Conservation (phyloP, 169 alveolate species). For the Plasmodium malariae region DNA sequence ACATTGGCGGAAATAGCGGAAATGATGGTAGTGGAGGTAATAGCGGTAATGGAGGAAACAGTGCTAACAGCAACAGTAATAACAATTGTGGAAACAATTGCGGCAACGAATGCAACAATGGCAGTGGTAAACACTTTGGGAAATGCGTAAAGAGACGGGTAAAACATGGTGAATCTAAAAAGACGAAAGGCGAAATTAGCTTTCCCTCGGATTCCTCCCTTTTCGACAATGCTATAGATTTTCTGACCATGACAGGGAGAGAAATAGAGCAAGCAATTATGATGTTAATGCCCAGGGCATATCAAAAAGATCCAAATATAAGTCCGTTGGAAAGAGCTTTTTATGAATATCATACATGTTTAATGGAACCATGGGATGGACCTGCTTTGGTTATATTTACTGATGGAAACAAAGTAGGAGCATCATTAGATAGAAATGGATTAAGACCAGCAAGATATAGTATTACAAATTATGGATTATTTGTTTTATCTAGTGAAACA, state of each 20-base stretch:
- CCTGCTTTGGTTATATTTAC: conserved; percentile 86
- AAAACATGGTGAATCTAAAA: conserved; percentile 35
- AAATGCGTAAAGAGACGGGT: conserved; percentile 22
- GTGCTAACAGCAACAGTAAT: too few relatives aligned
- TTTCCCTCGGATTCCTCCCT: conserved; percentile 74
- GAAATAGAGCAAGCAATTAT: conserved; percentile 76
- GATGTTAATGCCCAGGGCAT: conserved; percentile 79
- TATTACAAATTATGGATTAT: conserved; percentile 78
- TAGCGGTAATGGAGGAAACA: too few relatives aligned
- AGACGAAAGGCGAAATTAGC: conserved; percentile 75
- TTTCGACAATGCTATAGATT: conserved; percentile 74
- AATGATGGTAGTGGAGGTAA: too few relatives aligned
- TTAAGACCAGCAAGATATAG: conserved; percentile 85
- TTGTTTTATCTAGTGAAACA: conserved; percentile 83
- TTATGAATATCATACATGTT: conserved; percentile 82
- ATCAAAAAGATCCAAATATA: conserved; percentile 77
- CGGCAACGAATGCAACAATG: too few relatives aligned
- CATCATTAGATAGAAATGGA: conserved; percentile 85
- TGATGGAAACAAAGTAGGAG: conserved; percentile 86
- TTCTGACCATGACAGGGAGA: conserved; percentile 72
- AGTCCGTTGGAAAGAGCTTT: conserved; percentile 74
- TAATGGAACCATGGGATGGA: conserved; percentile 89
- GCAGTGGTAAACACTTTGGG: conserved; percentile 32
- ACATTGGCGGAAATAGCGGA: conserved; percentile 26
- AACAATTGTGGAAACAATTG: too few relatives aligned